Percentiles rank a stretch among this genome's conserved stretches.
Conservation (phyloP, 78 protist genomes). For the Blattamonas nauphoetae region DNA sequence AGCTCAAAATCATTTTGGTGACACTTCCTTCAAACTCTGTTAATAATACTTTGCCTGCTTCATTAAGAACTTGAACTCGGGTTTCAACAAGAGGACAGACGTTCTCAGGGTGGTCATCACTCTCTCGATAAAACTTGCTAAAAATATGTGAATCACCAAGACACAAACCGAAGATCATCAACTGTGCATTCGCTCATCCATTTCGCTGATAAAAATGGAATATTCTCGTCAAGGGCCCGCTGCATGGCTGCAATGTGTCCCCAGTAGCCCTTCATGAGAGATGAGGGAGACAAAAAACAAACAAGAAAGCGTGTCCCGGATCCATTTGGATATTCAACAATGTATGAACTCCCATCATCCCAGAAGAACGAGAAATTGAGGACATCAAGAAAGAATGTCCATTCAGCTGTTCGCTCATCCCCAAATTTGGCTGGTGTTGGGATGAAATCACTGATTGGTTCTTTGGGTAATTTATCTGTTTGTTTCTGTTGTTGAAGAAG, state of each 20-base stretch:
- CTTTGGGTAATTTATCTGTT: too few species aligned
- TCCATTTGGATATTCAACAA: not conserved
- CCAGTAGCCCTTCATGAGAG: not conserved
- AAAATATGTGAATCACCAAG: not conserved
- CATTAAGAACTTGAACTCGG: not conserved
- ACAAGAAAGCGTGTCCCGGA: too few species aligned
- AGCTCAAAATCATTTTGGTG: not conserved
- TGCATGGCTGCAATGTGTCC: not conserved
- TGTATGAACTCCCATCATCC: not conserved
- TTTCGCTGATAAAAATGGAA: not conserved
- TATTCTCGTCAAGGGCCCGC: not conserved
- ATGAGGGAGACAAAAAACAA: too few species aligned
- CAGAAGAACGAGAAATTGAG: not conserved
- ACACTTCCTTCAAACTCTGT: not conserved
- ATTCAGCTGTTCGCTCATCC: not conserved
- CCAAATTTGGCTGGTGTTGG: not conserved
- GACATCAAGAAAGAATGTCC: not conserved
- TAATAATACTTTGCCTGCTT: not conserved
- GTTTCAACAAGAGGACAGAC: not conserved
- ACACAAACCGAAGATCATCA: not conserved
- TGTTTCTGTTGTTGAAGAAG: too few species aligned
- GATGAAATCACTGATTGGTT: not conserved
- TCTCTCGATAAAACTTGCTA: not conserved
- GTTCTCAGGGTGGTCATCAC: not conserved
- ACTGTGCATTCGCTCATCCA: not conserved